Base-by-base conservation (phyloP, 192 early-diverging fungal genomes). In the Funneliformis geosporum region DNA sequence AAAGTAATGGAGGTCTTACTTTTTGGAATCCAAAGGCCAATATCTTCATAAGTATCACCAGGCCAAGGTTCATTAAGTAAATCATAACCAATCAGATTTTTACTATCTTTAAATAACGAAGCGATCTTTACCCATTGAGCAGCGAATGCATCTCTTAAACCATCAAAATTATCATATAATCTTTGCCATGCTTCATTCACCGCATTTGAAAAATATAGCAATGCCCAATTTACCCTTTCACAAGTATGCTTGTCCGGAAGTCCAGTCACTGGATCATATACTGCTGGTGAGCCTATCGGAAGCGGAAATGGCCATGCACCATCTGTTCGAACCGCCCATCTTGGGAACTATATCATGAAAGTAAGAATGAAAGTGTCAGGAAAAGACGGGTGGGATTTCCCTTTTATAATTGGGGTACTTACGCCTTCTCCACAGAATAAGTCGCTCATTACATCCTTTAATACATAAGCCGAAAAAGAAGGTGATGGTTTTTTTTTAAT, bases 51-150 rank as follows among this genome's bases (percentile, higher is more conserved):
- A 27, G 78, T 75, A 78, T 86, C 85, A 44, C 85, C 86, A 2
- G 84, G 83, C 86, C 88, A 91, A 33, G 91, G 89, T 72, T 92
- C 91, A 66, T 92, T 92, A 79, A 92, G 86, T 64, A 92, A 74
- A 68, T 92, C 86, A 79, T 92, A 92, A 2, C 91, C 91, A 50
- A 92, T 65, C 38, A 92, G 82, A 60, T 90, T 90, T 21, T 79
- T 79, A 10, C 86, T 80, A 10, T 80, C 64, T 16, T 73, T 71
- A 73, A 89, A 90, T 25, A 85, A 79, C n/a, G 74, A 77, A 0
- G 88, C 89, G 25, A 92, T 86, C 9, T 80, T 71, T 61, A 82
- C 86, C 91, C 91, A 92, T 70, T 88, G 90, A 33, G 79, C 81
- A 18, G 87, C 86, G 78, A 88, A 92, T 3, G 85, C 67, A 79